A percentile compares a stretch with the other conserved stretches of the same genome.
Conservation (phyloP, 805 yeast genomes). For the Candida rishiriensis region DNA sequence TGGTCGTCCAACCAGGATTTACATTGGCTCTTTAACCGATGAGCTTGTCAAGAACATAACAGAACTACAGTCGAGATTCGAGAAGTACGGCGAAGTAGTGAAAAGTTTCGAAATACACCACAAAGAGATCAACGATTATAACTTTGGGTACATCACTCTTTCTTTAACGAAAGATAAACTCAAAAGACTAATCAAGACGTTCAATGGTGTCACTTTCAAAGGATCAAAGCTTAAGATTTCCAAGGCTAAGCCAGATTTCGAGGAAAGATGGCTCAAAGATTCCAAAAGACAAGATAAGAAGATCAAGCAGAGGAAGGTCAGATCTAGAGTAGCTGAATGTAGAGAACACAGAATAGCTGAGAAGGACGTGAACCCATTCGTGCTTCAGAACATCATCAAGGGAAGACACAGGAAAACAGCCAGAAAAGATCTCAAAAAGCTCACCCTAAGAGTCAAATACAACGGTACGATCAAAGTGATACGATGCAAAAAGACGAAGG, state of each 20-base stretch:
- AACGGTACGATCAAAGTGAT: slow-evolving; percentile 54
- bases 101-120: slow-evolving; percentile 45
- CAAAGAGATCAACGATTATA: slow-evolving; percentile 50
- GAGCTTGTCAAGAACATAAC: slow-evolving; percentile 39
- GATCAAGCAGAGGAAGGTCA: slow-evolving; percentile 23
- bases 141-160: slow-evolving; percentile 67
- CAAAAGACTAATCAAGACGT: slow-evolving; percentile 46
- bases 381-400: slow-evolving; percentile 15
- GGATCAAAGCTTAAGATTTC: slow-evolving; percentile 62
- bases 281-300: slow-evolving; percentile 35
- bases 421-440: slow-evolving; percentile 48
- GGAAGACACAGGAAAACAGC: slow-evolving; percentile 62
- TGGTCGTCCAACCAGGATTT: slow-evolving; percentile 30
- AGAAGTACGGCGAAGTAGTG: slow-evolving; percentile 55
- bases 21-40: slow-evolving; percentile 65
- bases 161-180: slow-evolving; percentile 42
- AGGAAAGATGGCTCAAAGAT: slow-evolving; percentile 44
- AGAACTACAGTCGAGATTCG: slow-evolving; percentile 52
- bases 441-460: slow-evolving; percentile 61
- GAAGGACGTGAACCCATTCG: slow-evolving; percentile 35
- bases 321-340: slow-evolving; percentile 31
- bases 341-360: slow-evolving; percentile 42
- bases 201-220: slow-evolving; percentile 72
- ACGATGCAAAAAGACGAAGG: slow-evolving; percentile 65
- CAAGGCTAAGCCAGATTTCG: slow-evolving; percentile 56